These are phyloP conservation scores for Hibiscus tridactylites DNA, from an alignment of 345 rosid species.

Conservation along the genomic window DNA sequence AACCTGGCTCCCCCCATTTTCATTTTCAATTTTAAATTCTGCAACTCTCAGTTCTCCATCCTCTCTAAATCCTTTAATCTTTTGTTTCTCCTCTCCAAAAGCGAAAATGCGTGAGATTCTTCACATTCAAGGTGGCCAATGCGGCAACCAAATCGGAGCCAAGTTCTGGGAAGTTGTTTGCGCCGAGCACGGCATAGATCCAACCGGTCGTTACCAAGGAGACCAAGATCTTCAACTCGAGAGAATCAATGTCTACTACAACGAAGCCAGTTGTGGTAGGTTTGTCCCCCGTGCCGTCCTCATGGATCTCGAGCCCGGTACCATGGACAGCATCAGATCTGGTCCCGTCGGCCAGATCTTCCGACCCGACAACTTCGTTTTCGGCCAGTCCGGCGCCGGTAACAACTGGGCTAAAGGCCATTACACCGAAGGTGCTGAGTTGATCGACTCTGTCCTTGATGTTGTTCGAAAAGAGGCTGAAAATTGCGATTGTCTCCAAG, in stretches of 20 bases:
- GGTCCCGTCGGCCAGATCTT: slow-evolving; percentile 32
- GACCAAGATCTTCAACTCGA: slow-evolving; percentile 14
- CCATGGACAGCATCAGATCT: slow-evolving; percentile 24
- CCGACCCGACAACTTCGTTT: slow-evolving; percentile 17
- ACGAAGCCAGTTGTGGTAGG: slow-evolving; percentile 10
- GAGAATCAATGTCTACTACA: slow-evolving; percentile 15
- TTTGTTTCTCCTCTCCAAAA: neutral
- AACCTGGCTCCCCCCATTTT: neutral
- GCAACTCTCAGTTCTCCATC: neutral
- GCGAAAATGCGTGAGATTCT: slow-evolving; percentile 12
- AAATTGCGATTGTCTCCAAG: slow-evolving; percentile 17
- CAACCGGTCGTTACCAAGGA: slow-evolving; percentile 6
- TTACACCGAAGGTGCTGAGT: slow-evolving; percentile 29
- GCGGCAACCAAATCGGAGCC: slow-evolving; percentile 98
- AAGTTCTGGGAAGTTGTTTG: slow-evolving; percentile 70
- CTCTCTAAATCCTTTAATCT: neutral
- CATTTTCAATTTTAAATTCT: neutral
- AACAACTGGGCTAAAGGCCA: slow-evolving; percentile 18
- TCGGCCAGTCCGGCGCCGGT: slow-evolving; percentile 14
- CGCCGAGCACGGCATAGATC: slow-evolving; percentile 12
- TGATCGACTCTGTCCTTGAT: slow-evolving; percentile 19
- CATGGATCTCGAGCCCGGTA: slow-evolving; percentile 36
- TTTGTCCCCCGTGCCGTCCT: slow-evolving; percentile 29
- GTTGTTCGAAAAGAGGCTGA: slow-evolving; percentile 15
- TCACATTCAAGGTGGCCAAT: slow-evolving; percentile 46